Evolutionary conservation across 495 filamentous ascomycete species (phyloP).

Genomic region (Glutinoglossum americanum): DNA sequence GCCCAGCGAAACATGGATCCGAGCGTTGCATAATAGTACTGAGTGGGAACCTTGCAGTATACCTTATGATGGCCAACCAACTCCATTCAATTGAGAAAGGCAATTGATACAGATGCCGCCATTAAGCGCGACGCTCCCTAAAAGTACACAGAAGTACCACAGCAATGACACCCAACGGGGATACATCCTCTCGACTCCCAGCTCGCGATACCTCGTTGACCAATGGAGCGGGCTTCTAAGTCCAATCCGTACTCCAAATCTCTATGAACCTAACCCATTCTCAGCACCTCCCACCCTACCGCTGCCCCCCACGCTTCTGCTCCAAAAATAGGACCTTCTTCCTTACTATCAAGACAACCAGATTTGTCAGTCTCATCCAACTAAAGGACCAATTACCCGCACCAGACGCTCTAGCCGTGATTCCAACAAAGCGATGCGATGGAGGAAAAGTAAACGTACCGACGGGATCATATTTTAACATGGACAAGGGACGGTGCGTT

Average conservation of each 20-base stretch:
- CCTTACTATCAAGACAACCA: constrained; percentile 27
- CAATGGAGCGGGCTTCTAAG: too few species aligned
- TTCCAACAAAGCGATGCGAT: not conserved
- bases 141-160: not conserved
- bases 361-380: not conserved
- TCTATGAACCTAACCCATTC: not conserved
- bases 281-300: constrained; percentile 3
- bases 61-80: not conserved
- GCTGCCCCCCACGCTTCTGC: constrained; percentile 36
- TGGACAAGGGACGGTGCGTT: constrained; percentile 61
- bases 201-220: not conserved
- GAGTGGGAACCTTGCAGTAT: not conserved
- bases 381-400: not conserved
- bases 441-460: constrained; percentile 32
- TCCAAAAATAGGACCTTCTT: constrained; percentile 88
- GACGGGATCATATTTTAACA: constrained; percentile 98
- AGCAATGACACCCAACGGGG: not conserved
- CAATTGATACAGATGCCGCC: not conserved
- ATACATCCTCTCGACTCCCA: not conserved
- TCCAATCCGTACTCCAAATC: too few species aligned
- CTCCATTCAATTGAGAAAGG: not conserved
- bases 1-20: too few species aligned
- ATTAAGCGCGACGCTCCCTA: not conserved
- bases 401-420: too few species aligned
- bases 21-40: not conserved